These are phyloP conservation scores for Eucalyptus decipiens DNA, from an alignment of 345 rosid genomes.

Conservation along the genomic window DNA sequence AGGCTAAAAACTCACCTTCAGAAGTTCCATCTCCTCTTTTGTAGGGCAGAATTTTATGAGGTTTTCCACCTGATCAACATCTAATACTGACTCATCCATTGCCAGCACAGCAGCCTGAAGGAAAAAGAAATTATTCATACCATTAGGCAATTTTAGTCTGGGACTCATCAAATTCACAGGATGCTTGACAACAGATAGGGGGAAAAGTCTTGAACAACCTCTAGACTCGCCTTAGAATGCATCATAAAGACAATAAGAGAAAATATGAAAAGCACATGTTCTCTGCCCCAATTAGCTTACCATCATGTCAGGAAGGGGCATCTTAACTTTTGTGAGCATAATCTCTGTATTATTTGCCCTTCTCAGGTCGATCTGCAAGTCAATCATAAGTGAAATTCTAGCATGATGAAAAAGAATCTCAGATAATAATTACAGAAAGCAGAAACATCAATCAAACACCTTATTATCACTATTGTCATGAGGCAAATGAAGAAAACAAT, in stretches of 20 bases:
- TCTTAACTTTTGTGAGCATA: conserved; percentile 99
- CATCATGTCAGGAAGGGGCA: conserved; percentile 99
- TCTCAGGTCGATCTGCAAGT: conserved; percentile 75
- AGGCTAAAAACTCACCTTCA: conserved; percentile 54
- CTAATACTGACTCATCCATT: conserved; percentile 85
- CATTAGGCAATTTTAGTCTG: neutral
- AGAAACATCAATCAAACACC: neutral
- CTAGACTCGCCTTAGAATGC: neutral
- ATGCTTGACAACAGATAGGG: neutral
- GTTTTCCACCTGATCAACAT: conserved; percentile 97
- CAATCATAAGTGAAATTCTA: neutral
- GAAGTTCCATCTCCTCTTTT: conserved; percentile 97
- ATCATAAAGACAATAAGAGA: neutral
- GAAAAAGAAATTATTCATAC: neutral
- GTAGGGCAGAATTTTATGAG: conserved; percentile 97
- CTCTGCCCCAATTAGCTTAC: conserved; percentile 32
- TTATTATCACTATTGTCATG: neutral
- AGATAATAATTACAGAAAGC: neutral
- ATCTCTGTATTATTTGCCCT: conserved; percentile 99
- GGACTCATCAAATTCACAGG: neutral
- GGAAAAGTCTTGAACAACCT: neutral
- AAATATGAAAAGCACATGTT: neutral
- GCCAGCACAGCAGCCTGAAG: conserved; percentile 91
- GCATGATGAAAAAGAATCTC: neutral
- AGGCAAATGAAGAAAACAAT: neutral